Conservation (phyloP, 768 basidiomycete species). For the Dioszegia hungarica region DNA sequence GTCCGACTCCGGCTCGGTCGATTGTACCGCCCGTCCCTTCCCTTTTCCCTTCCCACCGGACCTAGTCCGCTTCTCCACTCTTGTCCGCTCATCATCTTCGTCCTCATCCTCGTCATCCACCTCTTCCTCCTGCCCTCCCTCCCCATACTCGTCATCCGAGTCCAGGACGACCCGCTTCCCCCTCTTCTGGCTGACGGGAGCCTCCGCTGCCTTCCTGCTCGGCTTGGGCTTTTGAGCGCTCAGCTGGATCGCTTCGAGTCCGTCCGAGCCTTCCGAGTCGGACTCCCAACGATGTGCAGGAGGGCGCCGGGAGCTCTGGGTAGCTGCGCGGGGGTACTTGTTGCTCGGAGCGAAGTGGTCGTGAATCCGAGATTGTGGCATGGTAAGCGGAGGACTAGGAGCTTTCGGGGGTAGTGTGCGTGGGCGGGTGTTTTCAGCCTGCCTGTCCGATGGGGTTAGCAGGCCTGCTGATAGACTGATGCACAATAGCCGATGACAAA, state of each 20-base stretch:
- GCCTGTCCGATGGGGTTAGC: background rate
- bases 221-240: background rate
- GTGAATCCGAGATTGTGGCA: constrained; percentile 21
- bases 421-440: background rate
- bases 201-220: background rate
- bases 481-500: too few relatives aligned
- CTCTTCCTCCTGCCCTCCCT: constrained; percentile 9
- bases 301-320: background rate
- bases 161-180: constrained; percentile 9
- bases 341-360: constrained; percentile 14
- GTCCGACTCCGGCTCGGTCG: background rate
- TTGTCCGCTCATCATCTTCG: background rate
- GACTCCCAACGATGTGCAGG: background rate
- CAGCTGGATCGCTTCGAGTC: constrained; percentile 13
- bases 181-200: background rate
- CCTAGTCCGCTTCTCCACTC: too few relatives aligned
- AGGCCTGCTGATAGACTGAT: background rate
- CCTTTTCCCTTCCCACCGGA: too few relatives aligned
- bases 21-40: background rate
- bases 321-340: background rate
- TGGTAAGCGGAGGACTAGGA: constrained; percentile 1
- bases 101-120: constrained; percentile 11
- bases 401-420: too few relatives aligned
- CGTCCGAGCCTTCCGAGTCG: constrained; percentile 32
- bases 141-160: constrained; percentile 7